Conservation (phyloP, 352 stramenopile genomes). For the Globisporangium splendens region DNA sequence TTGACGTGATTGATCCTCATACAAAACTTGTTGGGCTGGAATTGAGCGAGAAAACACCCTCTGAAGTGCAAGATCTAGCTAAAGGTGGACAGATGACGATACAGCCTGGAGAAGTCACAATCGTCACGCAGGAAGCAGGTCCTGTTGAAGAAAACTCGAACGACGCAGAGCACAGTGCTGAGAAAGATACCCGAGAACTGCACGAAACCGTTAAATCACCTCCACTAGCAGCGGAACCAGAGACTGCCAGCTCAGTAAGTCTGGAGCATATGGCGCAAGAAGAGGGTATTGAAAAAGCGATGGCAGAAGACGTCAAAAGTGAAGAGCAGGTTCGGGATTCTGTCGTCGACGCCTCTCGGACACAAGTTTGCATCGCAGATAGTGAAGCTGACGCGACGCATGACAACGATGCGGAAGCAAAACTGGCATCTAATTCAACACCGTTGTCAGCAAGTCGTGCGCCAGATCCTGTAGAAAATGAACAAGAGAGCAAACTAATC, state of each 20-base stretch:
- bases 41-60: neutral
- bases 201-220: neutral
- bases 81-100: neutral
- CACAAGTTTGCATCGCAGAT: neutral
- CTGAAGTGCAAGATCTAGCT: neutral
- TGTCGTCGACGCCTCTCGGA: too few relatives aligned
- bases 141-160: neutral
- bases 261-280: neutral
- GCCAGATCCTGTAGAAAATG: neutral
- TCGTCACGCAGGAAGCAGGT: neutral
- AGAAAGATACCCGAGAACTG: neutral
- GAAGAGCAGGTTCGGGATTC: too few relatives aligned
- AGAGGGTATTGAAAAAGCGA: too few relatives aligned
- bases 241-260: neutral
- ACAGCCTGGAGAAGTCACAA: neutral
- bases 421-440: too few relatives aligned
- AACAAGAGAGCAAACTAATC: neutral
- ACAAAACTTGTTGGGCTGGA: neutral
- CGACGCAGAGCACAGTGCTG: neutral
- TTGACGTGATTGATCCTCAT: conserved; percentile 4
- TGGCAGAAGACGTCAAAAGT: too few relatives aligned
- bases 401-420: too few relatives aligned
- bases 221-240: neutral
- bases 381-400: neutral
- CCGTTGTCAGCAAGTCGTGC: too few relatives aligned